A percentile compares a stretch with the other conserved stretches of the same genome.
Evolutionary conservation across 2,329 filamentous ascomycete species (phyloP).

Genomic region (Cordyceps cicadae): DNA sequence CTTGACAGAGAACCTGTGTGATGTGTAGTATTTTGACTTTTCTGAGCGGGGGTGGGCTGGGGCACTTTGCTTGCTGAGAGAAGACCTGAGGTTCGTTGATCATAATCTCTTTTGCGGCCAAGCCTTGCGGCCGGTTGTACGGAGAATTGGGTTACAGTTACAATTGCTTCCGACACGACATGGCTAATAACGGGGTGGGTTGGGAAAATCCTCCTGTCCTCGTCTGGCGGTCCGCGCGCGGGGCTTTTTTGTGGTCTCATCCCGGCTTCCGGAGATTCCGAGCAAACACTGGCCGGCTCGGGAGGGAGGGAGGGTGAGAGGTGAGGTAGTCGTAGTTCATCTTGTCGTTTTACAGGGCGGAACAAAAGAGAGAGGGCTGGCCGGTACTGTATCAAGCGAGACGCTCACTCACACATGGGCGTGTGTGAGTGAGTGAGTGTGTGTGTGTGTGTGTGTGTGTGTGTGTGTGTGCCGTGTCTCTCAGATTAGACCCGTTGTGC

Average conservation of each 20-base stretch:
- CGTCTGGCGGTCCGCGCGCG: neutral
- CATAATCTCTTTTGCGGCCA: conserved; percentile 5
- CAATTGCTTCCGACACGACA: neutral
- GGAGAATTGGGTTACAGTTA: neutral
- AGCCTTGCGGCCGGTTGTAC: conserved; percentile 1
- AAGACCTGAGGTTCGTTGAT: conserved; percentile 3
- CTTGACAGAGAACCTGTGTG: neutral
- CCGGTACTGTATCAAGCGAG: neutral
- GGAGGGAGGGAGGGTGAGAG: too few relatives aligned
- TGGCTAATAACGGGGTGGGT: neutral
- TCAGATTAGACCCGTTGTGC: neutral
- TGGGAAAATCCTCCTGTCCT: neutral
- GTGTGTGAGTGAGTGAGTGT: too few relatives aligned
- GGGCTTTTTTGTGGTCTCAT: neutral
- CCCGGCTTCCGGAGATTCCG: neutral
- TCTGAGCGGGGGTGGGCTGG: neutral
- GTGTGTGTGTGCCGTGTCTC: neutral
- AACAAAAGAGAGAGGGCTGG: neutral
- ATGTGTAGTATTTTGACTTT: neutral
- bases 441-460: too few relatives aligned
- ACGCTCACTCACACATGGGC: neutral
- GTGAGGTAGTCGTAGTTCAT: neutral
- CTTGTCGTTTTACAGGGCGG: neutral
- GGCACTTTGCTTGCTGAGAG: neutral
- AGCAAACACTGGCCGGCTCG: neutral